Evolutionary conservation across 371 early-diverging fungal species (phyloP), one percentile per base, ranked within the genome.

Genomic region (Blakeslea trispora): DNA sequence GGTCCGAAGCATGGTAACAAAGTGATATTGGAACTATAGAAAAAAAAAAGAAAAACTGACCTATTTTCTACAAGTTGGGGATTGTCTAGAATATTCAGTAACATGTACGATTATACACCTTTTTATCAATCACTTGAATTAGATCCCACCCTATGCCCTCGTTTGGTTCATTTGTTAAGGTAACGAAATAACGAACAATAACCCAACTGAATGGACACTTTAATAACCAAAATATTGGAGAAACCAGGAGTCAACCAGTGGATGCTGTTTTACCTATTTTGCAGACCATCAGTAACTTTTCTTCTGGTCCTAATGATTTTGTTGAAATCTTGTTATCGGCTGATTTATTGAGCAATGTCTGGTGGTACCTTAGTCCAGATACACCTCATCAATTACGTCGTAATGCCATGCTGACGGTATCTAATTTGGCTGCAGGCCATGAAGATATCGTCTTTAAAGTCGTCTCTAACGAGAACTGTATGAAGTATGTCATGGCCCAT

Each of bases 1-100:
- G 69, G 48, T 57, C 70, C 0, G 74, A 71, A 34, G 72, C 74
- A 44, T 81, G 81, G 83, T 81, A 71, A 28, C 7, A n/a, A n/a
- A n/a, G n/a, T n/a, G n/a, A n/a, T n/a, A n/a, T n/a, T n/a, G n/a
- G n/a, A n/a, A 7, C 28, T 28, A 28, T 28, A 28, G 28, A 28
- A 5, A 7, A 28, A 7, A 28, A 5, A 28, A 5, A 28, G 28
- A 5, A 28, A 5, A 3, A 28, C 28, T 28, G 5, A 28, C 7
- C 28, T 28, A 28, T 28, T 28, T 28, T 7, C 28, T 28, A 3
- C 6, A 60, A 77, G 77, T 50, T 77, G 77, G 78, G 78, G 75
- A 15, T 57, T 77, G 57, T 77, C 75, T 45, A 63, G 78, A 21
- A 70, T 77, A 19, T 41, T 77, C 13, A 72, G 72, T 19, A 75